Conservation (phyloP, 768 basidiomycete genomes). For the Imleria badia region DNA sequence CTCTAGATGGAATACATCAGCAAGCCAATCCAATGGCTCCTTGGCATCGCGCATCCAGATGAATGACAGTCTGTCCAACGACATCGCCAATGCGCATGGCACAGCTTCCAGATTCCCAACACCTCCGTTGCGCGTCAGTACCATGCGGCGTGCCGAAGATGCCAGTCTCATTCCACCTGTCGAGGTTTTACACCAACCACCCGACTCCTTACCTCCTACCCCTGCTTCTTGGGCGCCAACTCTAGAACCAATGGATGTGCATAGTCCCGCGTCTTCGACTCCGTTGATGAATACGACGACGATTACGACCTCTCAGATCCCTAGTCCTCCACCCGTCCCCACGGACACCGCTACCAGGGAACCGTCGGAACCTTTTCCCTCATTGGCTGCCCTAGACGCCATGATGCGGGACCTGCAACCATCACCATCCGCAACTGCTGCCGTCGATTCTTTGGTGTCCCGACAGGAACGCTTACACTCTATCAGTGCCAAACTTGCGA, state of each 20-base stretch:
- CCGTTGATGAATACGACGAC: background rate
- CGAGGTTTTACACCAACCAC: slow-evolving; percentile 20
- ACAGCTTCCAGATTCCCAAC: background rate
- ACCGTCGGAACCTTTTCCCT: background rate
- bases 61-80: background rate
- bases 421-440: background rate
- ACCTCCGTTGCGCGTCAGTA: background rate
- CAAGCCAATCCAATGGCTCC: slow-evolving; percentile 12
- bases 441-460: slow-evolving; percentile 5
- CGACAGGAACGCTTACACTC: slow-evolving; percentile 16
- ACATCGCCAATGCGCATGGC: background rate
- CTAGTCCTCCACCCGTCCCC: background rate
- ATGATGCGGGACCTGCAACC: background rate
- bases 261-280: background rate
- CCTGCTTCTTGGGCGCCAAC: slow-evolving; percentile 8
- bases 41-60: slow-evolving; percentile 29
- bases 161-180: slow-evolving; percentile 33
- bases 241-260: background rate
- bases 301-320: background rate
- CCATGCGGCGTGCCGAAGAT: background rate
- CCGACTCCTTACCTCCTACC: slow-evolving; percentile 20
- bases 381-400: background rate
- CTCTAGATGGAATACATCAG: background rate
- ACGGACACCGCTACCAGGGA: background rate
- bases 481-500: slow-evolving; percentile 12